Percentiles rank a stretch among this genome's conserved stretches.
Evolutionary conservation across 768 basidiomycete species (phyloP).

Genomic region (Nidula microcarpa): DNA sequence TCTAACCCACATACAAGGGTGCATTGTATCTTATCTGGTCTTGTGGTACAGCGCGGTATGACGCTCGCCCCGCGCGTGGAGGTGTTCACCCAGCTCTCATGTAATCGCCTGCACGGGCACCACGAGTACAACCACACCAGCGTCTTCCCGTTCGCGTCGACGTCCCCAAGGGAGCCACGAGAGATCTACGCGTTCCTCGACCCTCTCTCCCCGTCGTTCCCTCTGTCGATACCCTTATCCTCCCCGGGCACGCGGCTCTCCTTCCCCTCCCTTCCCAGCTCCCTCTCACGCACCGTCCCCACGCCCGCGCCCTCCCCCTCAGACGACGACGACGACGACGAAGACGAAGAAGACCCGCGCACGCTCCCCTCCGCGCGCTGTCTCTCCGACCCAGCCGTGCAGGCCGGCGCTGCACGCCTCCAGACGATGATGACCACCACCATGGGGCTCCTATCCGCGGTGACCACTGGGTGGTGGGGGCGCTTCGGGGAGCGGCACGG

Average conservation of each 20-base stretch:
- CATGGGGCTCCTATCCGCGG: constrained; percentile 76
- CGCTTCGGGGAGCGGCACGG: constrained; percentile 77
- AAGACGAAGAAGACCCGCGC: constrained; percentile 27
- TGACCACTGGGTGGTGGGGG: constrained; percentile 92
- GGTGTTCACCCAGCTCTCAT: constrained; percentile 77
- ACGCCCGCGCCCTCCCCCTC: constrained; percentile 4
- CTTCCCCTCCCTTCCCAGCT: constrained; percentile 8
- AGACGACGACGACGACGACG: constrained; percentile 9
- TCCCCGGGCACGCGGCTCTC: background rate
- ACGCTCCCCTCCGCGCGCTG: constrained; percentile 35
- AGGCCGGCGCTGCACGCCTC: constrained; percentile 65
- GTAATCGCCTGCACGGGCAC: constrained; percentile 48
- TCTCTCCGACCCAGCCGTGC: constrained; percentile 52
- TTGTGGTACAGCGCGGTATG: constrained; percentile 67
- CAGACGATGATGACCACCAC: constrained; percentile 75
- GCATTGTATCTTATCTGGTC: constrained; percentile 5
- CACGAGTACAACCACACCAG: constrained; percentile 37
- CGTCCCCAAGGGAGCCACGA: background rate
- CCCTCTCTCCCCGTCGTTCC: constrained; percentile 15
- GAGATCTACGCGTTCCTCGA: constrained; percentile 4
- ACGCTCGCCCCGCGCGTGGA: constrained; percentile 79
- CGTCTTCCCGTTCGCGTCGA: background rate
- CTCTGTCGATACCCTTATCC: too few relatives aligned
- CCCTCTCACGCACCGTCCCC: constrained; percentile 5
- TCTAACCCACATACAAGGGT: background rate